Evolutionary conservation across 345 rosid genomes (phyloP), one percentile per base, ranked within the genome.

Genomic region (Viola odorata): DNA sequence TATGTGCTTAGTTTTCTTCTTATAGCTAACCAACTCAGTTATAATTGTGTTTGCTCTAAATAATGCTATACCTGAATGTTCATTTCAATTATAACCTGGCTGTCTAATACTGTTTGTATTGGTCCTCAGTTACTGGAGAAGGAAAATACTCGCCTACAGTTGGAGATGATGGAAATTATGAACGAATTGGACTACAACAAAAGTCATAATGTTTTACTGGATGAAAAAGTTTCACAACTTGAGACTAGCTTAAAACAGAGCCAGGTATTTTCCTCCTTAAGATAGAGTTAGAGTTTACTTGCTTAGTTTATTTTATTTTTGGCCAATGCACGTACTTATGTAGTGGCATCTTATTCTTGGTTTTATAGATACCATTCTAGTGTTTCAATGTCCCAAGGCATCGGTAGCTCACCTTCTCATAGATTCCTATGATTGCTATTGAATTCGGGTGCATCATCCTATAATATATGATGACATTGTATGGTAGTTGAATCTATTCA

Each of bases 91-190:
- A 16, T 47, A 39, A 73, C 32, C 32, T 39, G 41, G 48, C 17
- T 45, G 39, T 40, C 14, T 59, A 32, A 50, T 55, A 44, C 54
- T 54, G 32, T 23, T 61, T 67, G 17, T 44, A 59, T 32, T 59
- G 49, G 40, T 62, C 66, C 72, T 47, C 76, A 92, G 98, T 73
- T 85, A 52, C 66, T 92, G 69, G 89, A 80, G 82, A 80, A 80
- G 78, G 94, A 89, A 79, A 89, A 87, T 60, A 36, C 59, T 67
- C 77, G 63, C 64, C 74, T 87, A 69, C 78, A 78, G 58, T 60
- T 68, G 64, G 76, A 81, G 73, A 68, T 80, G 75, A 76, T 85
- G 74, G 78, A 83, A 42, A 50, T 79, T 14, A 53, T 75, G 54
- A 73, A 72, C 50, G 84, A 84, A 59, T 63, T 89, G 75, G 80